Evolutionary conservation across 2,329 filamentous ascomycete species (phyloP), one percentile per base, ranked within the genome.

Genomic region (Lachnellula arida): DNA sequence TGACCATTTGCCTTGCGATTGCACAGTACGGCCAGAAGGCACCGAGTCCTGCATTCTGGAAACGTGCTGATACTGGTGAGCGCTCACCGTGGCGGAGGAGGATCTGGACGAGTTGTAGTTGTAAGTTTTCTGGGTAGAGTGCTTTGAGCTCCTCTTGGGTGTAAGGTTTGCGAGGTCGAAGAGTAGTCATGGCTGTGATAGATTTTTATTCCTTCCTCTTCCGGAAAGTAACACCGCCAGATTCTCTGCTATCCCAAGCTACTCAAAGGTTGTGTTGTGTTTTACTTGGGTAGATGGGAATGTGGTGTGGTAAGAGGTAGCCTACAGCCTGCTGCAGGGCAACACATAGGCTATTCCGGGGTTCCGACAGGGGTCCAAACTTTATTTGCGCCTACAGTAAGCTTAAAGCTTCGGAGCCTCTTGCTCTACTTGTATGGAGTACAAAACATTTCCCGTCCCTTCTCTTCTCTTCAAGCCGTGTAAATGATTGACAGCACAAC

Each of bases 21-120:
- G 82, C 81, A 75, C 94, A 99, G 74, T 97, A 97, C 1, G 94
- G 91, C 94, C 94, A 99, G 73, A 85, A 86, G 49, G 79, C 70
- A 44, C 75, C 71, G n/a, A 87, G 78, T 11, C 84, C 84, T 48
- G 82, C 81, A 74, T 93, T 94, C 68, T 89, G 82, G 71, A 99
- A 97, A 40, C 94, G 87, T n/a, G 89, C 81, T 56, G 85, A 88
- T 28, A 97, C 89, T 28, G 93, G 93, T 7, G 87, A 93, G 56
- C 93, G 86, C 76, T 86, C 83, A 74, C 88, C 88, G 73, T 92
- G 88, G 56, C 88, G 86, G 67, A 91, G 81, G 60, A 91, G 81
- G 65, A 97, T 80, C 75, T 99, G 94, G 49, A 97, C 94, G 58
- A 94, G 84, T 70, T 94, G 88, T 37, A 99, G 83, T 70, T 93